phyloP scores from a whole-genome alignment of 2,329 filamentous ascomycete species.

The Hyphodiscus sp. region DNA sequence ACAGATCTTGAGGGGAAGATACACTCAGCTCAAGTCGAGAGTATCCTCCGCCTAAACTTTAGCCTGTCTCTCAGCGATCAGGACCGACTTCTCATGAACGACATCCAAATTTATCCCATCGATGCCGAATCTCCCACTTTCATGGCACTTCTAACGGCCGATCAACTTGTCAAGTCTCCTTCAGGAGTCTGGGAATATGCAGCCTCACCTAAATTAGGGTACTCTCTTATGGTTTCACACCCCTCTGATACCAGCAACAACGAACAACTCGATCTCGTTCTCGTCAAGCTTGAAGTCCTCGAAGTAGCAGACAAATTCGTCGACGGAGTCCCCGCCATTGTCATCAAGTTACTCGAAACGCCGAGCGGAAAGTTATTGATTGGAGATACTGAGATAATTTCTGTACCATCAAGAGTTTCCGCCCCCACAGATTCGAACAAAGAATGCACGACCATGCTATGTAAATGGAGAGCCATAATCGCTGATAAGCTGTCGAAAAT shows the following conservation, averaged over 20 bases:
- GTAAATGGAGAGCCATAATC: slow-evolving; percentile 48
- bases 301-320: slow-evolving; percentile 52
- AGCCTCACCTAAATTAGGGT: slow-evolving; percentile 22
- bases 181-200: slow-evolving; percentile 22
- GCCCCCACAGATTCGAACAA: slow-evolving; percentile 28
- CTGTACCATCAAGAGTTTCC: slow-evolving; percentile 16
- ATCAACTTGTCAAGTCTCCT: slow-evolving; percentile 36
- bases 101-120: slow-evolving; percentile 52
- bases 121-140: slow-evolving; percentile 26
- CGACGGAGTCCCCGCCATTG: slow-evolving; percentile 47
- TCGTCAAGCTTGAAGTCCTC: slow-evolving; percentile 51
- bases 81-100: slow-evolving; percentile 51
- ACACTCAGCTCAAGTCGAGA: slow-evolving; percentile 20
- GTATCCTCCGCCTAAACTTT: slow-evolving; percentile 46
- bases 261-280: slow-evolving; percentile 45
- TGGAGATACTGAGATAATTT: slow-evolving; percentile 34
- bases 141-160: slow-evolving; percentile 39
- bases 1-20: slow-evolving; percentile 27
- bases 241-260: slow-evolving; percentile 42
- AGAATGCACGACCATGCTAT: slow-evolving; percentile 41
- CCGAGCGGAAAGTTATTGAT: slow-evolving; percentile 49
- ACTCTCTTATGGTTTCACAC: slow-evolving; percentile 27
- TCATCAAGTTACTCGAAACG: slow-evolving; percentile 56
- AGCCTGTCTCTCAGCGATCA: slow-evolving; percentile 39
- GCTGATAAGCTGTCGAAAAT: slow-evolving; percentile 37